Base-by-base conservation (phyloP, 2,329 filamentous ascomycete species). In the Colletotrichum incanum region DNA sequence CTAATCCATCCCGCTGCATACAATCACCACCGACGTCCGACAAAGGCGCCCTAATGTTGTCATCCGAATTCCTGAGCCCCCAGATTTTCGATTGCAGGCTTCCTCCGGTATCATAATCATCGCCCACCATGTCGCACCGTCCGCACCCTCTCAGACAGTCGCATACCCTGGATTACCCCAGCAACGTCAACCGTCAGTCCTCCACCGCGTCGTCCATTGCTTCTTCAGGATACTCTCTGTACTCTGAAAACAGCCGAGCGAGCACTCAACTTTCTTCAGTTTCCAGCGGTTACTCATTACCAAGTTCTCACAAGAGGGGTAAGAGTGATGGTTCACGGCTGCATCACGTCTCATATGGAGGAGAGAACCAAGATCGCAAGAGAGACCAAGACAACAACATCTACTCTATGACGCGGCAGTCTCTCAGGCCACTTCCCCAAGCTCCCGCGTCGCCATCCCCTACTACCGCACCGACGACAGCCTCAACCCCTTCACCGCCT, bases 341-440 rank as follows among this genome's bases (percentile, higher is more conserved):
- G 78, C 23, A 75, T 76, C 47, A 78, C 73, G 72, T 72, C 14
- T 75, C 78, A 37, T 80, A 84, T 79, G 80, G 85, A 64, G 64
- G 64, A 62, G 72, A 72, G 56, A 73, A 65, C 49, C 52, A 66
- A 26, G 58, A 72, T 47, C 76, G 82, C 65, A 82, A 84, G 76
- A 82, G 81, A 70, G 80, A 82, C 73, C 86, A 90, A n/a, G 90
- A 91, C 43, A 72, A 91, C 43, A 72, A 89, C 76, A 86, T 92
- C 74, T 95, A 94, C 79, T 90, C 89, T 75, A 92, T 88, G 75
- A 89, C 93, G 72, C 92, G 94, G 65, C 93, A 93, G 78, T 95
- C 94, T 28, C 85, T 97, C 72, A 91, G 94, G 60, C 93, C 93
- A 31, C 86, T 95, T 8, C 90, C 92, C 4, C 93, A 93, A 78